phyloP scores from a whole-genome alignment of 148 eudicot genomes.

The Camellia lanceoleosa region DNA sequence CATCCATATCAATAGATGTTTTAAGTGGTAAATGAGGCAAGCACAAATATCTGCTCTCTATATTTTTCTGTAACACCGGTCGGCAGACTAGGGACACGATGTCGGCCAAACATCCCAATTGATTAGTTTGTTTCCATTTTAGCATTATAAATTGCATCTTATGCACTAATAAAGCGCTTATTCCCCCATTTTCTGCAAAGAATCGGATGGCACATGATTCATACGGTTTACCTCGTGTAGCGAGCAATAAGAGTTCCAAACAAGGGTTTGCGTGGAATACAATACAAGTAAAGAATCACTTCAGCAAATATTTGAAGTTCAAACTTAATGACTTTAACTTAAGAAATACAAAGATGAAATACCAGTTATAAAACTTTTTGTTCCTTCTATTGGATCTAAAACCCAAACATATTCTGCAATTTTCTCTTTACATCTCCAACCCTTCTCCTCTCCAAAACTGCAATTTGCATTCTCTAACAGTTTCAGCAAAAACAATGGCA shows the following conservation, averaged over 20 bases:
- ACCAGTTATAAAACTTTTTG: conserved; percentile 98
- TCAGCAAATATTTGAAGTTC: neutral
- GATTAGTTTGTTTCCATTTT: neutral
- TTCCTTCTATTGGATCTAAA: conserved; percentile 96
- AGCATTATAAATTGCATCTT: neutral
- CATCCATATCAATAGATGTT: too few relatives aligned
- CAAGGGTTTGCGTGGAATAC: conserved; percentile 73
- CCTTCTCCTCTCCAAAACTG: conserved; percentile 98
- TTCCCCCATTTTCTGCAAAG: neutral
- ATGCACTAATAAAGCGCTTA: neutral
- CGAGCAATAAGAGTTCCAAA: conserved; percentile 92
- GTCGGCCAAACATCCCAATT: neutral
- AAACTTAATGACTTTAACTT: conserved; percentile 1
- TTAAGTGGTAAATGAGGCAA: neutral
- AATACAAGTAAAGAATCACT: neutral
- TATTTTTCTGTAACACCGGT: neutral
- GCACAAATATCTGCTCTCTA: neutral
- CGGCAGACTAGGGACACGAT: neutral
- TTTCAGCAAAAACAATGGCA: conserved; percentile 7
- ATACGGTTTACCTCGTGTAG: conserved; percentile 89
- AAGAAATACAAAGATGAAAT: conserved; percentile 4
- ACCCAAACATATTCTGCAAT: conserved; percentile 93
- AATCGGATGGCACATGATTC: conserved; percentile 22
- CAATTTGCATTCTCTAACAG: too few relatives aligned
- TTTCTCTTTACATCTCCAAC: conserved; percentile 85